phyloP scores from a whole-genome alignment of 257 asterid species.

The Anisodus tanguticus region DNA sequence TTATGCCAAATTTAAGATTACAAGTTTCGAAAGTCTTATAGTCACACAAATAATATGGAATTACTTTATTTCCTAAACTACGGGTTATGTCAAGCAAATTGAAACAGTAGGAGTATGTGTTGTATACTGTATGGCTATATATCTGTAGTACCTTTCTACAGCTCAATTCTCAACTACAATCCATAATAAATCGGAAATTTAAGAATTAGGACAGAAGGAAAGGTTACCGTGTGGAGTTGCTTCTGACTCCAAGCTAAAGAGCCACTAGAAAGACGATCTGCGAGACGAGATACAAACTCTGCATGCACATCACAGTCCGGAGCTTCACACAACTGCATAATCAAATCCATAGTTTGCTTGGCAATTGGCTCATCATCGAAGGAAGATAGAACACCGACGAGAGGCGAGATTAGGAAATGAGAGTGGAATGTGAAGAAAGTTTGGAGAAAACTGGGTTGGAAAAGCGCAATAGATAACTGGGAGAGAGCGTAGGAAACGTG shows the following conservation, averaged over 20 bases:
- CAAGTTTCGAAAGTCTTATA: neutral
- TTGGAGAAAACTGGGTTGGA: slow-evolving; percentile 69
- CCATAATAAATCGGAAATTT: neutral
- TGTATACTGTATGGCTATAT: neutral
- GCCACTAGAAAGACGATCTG: slow-evolving; percentile 64
- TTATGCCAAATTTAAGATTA: neutral
- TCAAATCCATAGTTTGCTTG: slow-evolving; percentile 66
- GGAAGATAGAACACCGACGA: slow-evolving; percentile 56
- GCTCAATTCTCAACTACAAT: neutral
- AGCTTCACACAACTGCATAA: slow-evolving; percentile 56
- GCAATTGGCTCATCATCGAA: slow-evolving; percentile 80
- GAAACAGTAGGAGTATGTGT: neutral
- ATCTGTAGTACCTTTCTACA: neutral
- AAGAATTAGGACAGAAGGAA: neutral
- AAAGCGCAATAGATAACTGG: slow-evolving; percentile 77
- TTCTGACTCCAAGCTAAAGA: slow-evolving; percentile 79
- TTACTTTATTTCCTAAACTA: too few species aligned
- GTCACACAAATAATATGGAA: neutral
- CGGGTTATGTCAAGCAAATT: neutral
- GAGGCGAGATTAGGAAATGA: slow-evolving; percentile 87
- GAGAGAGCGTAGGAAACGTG: slow-evolving; percentile 93
- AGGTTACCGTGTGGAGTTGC: slow-evolving; percentile 70
- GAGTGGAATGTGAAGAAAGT: slow-evolving; percentile 67
- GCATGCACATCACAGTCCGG: slow-evolving; percentile 51
- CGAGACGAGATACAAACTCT: slow-evolving; percentile 73